A percentile compares a stretch with the other conserved stretches of the same genome.
Evolutionary conservation across 441 rosid species (phyloP).

Genomic region (Kokia cookei): DNA sequence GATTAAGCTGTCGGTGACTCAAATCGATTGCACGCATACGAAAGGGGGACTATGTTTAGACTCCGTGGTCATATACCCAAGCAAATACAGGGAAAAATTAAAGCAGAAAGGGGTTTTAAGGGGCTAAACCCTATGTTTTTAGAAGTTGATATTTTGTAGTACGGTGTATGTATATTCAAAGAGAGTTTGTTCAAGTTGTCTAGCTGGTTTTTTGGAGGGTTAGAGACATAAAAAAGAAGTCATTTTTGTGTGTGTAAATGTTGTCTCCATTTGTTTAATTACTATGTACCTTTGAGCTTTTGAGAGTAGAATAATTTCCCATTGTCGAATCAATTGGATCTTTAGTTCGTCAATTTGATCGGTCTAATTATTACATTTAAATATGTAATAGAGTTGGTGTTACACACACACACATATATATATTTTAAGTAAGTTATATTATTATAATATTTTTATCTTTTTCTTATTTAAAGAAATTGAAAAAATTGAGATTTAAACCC

Average conservation of each 20-base stretch:
- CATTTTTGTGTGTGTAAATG: neutral
- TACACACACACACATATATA: too few relatives aligned
- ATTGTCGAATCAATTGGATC: too few relatives aligned
- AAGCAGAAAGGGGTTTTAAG: conserved; percentile 31
- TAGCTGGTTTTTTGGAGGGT: neutral
- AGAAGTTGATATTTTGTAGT: neutral
- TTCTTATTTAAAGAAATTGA: too few relatives aligned
- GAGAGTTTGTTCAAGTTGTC: neutral
- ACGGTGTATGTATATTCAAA: neutral
- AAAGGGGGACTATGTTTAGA: conserved; percentile 88
- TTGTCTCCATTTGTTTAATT: neutral
- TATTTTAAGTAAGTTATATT: too few relatives aligned
- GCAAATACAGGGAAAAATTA: conserved; percentile 43
- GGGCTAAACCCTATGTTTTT: conserved; percentile 13
- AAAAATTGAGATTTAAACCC: too few relatives aligned
- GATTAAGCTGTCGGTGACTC: conserved; percentile 74
- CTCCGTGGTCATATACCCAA: conserved; percentile 57
- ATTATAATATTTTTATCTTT: too few relatives aligned
- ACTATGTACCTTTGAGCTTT: neutral
- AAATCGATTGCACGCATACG: conserved; percentile 91
- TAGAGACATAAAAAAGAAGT: neutral
- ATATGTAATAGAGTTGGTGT: too few relatives aligned
- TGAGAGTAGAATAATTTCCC: too few relatives aligned
- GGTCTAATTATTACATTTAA: too few relatives aligned
- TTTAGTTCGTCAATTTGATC: too few relatives aligned